Base-by-base conservation (phyloP, 2,329 filamentous ascomycete genomes). In the Trichoderma sp. region DNA sequence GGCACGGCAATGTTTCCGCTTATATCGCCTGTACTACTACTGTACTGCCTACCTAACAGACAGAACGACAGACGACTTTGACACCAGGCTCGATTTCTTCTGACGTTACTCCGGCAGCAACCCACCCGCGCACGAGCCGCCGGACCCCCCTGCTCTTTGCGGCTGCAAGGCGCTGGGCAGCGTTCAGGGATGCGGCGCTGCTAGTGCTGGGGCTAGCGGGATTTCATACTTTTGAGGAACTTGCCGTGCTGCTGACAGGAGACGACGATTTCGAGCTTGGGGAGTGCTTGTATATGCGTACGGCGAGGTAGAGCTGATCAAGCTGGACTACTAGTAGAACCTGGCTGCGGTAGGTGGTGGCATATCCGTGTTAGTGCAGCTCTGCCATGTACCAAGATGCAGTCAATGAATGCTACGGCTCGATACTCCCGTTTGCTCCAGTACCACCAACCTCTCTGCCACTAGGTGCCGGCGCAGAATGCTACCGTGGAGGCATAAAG, bases 161-260 rank as follows among this genome's bases (percentile, higher is more conserved):
- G 56, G 56, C 56, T 59, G 56, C 56, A 59, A 18, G 32, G 56
- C 56, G 56, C 56, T 39, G 56, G 43, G 39, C 34, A 59, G 21
- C 39, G 39, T 34, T 58, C 54, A 58, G 54, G 54, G 54, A 58
- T 58, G 18, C 16, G 18, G 26, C 21, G 49, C 49, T 26, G 49
- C 49, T 52, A 52, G 49, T 16, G 49, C 49, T 52, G 24, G 24
- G 5, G 46, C 46, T 49, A 49, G 46, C 21, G 46, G 46, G 46
- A 24, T 52, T 52, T 52, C 49, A 52, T 52, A 52, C 49, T 52
- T 52, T 52, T 52, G 11, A 24, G 21, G 21, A 49, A 49, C 46
- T 49, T 49, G 46, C 46, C 46, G 46, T 11, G 46, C 46, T 21
- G 46, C 46, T 49, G 46, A 49, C 46, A 49, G 46, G 46, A 49